These are phyloP conservation scores for Solanum etuberosum DNA, from an alignment of 257 asterid genomes.

Conservation along the genomic window DNA sequence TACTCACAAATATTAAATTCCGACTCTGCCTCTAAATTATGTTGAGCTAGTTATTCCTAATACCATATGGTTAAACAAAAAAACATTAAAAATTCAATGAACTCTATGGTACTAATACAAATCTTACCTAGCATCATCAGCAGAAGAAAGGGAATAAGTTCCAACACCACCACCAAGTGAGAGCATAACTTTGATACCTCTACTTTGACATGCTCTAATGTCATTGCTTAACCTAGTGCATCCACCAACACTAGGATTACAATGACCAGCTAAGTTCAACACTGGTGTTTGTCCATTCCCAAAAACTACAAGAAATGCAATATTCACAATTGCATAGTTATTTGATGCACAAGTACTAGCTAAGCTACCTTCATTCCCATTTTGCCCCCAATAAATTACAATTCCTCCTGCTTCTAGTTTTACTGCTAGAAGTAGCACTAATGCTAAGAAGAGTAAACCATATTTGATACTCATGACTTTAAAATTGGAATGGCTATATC, in stretches of 20 bases:
- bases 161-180: conserved; percentile 69
- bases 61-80: background rate
- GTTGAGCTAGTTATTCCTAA: background rate
- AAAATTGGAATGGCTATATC: background rate
- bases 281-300: conserved; percentile 55
- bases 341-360: conserved; percentile 63
- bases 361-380: conserved; percentile 57
- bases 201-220: conserved; percentile 37
- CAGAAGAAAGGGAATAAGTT: conserved; percentile 45
- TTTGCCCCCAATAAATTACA: conserved; percentile 79
- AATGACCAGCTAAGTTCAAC: conserved; percentile 78
- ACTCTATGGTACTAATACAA: background rate
- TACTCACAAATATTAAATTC: no score
- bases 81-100: background rate
- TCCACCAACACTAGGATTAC: conserved; percentile 35
- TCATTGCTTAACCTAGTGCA: conserved; percentile 34
- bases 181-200: conserved; percentile 45
- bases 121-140: conserved; percentile 26
- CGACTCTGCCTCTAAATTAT: background rate
- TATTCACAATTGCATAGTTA: conserved; percentile 39
- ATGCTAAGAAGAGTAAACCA: background rate
- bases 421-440: background rate
- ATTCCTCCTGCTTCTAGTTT: conserved; percentile 26
- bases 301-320: conserved; percentile 50
- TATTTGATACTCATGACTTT: background rate